Base-by-base conservation (phyloP, 768 basidiomycete species). In the Trametes cingulata region DNA sequence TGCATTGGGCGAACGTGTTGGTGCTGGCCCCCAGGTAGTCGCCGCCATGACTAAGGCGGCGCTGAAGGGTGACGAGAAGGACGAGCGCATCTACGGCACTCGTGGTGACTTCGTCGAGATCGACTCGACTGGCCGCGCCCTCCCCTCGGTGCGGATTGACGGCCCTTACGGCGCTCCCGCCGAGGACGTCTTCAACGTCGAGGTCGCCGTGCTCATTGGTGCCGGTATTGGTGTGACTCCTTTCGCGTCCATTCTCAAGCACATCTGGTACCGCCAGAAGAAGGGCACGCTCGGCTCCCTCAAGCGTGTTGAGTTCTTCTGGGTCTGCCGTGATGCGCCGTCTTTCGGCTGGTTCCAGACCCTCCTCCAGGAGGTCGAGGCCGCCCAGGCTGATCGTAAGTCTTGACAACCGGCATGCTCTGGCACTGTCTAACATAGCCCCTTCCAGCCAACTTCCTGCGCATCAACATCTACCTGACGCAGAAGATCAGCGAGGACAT, bases 281-380 rank as follows among this genome's bases (percentile, higher is more conserved):
- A 82, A 80, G 57, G 87, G 88, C 41, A 81, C 84, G 59, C 77
- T 95, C 36, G 91, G 91, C 33, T 83, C 86, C 29, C 85, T 98
- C 57, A 86, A 88, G 52, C 85, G 90, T 42, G 95, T 97, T 58
- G 93, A 96, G 67, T 95, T 96, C 75, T 91, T 96, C 77, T 96
- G 94, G 95, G 83, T 93, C 63, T 91, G 88, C 72, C 88, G 91
- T 71, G 91, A 95, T 65, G 86, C 90, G n/a, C 92, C 92, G n/a
- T 91, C 91, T n/a, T 94, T 97, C 68, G 94, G 93, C 67, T 97
- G 95, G 95, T 96, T 98, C 84, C 92, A 95, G 73, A 86, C 82
- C 61, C 76, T 97, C 52, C 80, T 97, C 60, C 88, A 89, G 68
- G 88, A 94, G 71, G 87, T 97, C 46, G 95, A 97, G 72, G 85